Base-by-base conservation (phyloP, 2,329 filamentous ascomycete genomes). In the Pestalotiopsis sp. region DNA sequence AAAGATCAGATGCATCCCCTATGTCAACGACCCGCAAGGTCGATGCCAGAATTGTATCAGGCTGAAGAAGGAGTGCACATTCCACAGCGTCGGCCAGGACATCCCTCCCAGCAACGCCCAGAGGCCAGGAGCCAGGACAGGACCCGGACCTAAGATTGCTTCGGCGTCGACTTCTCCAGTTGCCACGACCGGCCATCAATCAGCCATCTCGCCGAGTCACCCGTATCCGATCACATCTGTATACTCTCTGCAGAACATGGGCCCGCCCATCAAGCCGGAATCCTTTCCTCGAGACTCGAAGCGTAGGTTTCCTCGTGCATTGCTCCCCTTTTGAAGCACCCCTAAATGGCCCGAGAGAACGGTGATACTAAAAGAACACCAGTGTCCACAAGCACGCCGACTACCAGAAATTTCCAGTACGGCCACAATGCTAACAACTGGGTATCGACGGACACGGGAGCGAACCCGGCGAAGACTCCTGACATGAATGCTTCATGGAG, bases 1-100 rank as follows among this genome's bases (percentile, higher is more conserved):
- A 74, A 98, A 98, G 82, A 98, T 98, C 71, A 88, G 95, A 81
- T 98, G 95, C 80, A 89, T 97, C 65, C 87, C 93, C 58, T 90
- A 93, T 9, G 86, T 89, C 63, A 90, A 91, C 72, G 93, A 97
- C 74, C 78, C 86, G 11, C 89, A 93, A 76, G 90, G 91, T 60
- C 91, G 94, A 72, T 98, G 95, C 81, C 89, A 92, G 72, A 97
- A 97, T 83, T 98, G 95, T 81, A 97, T 97, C 75, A 90, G 94
- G 61, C 83, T 98, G 77, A 97, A 97, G 80, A 98, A 97, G 77
- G 94, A 97, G 72, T 98, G 95, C 81, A 93, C 92, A 78, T 98
- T 97, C 81, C 93, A 91, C 74, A 93, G 95, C 0, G 95, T 98
- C 25, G 94, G 97, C 72, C 93, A 94, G 78, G 89, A 87, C 31